phyloP scores from a whole-genome alignment of 306 rosid species.

The Malus fusca region DNA sequence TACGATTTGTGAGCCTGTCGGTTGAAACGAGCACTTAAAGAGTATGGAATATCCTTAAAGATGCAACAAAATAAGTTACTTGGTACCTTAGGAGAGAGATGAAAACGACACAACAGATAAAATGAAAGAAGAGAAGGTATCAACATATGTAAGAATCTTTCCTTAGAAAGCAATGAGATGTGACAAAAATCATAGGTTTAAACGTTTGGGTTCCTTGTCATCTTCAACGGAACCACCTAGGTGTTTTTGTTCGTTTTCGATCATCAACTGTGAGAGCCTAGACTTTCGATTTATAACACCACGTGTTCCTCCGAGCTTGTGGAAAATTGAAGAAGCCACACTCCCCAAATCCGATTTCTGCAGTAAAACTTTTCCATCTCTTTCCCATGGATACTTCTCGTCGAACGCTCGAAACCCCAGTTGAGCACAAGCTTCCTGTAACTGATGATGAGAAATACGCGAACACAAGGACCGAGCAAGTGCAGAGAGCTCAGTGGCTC shows the following conservation, averaged over 20 bases:
- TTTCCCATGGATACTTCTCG: slow-evolving; percentile 2
- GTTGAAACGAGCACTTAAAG: background rate
- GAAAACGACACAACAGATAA: background rate
- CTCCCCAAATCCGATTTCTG: background rate
- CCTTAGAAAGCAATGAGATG: background rate
- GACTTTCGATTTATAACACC: background rate
- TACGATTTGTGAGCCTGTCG: background rate
- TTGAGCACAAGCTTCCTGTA: slow-evolving; percentile 10
- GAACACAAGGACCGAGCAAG: background rate
- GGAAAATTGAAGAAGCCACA: slow-evolving; percentile 1
- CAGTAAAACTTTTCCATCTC: background rate
- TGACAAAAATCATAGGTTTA: background rate
- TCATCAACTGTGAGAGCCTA: background rate
- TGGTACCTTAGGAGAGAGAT: background rate
- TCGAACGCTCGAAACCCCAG: background rate
- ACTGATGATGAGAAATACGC: background rate
- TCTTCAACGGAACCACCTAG: background rate
- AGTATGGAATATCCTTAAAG: background rate
- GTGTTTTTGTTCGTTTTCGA: background rate
- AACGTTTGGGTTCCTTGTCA: background rate
- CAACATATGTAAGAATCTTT: background rate
- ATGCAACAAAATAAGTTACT: too few species aligned
- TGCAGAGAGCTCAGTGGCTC: slow-evolving; percentile 13
- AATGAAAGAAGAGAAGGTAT: background rate
- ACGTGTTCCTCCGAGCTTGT: slow-evolving; percentile 12